Percentiles rank a stretch among this genome's conserved stretches.
phyloP scores from a whole-genome alignment of 2,329 filamentous ascomycete species.

The Paecilomyces dactylethromorphus region DNA sequence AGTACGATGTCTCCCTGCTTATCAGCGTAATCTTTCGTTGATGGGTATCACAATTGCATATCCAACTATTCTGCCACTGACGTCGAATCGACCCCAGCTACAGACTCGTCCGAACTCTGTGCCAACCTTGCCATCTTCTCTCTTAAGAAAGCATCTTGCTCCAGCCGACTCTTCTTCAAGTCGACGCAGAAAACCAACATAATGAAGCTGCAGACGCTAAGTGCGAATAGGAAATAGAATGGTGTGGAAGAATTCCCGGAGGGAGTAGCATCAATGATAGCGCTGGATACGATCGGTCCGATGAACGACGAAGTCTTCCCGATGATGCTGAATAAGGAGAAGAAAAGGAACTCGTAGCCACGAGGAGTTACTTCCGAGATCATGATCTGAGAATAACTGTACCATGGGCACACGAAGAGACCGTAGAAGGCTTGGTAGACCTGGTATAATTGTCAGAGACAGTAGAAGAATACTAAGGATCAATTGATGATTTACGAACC shows the following conservation, averaged over 20 bases:
- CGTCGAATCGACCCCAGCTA: neutral
- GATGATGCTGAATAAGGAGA: slow-evolving; percentile 61
- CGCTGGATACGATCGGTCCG: slow-evolving; percentile 60
- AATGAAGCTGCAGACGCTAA: slow-evolving; percentile 50
- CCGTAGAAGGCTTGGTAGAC: slow-evolving; percentile 54
- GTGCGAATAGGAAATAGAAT: slow-evolving; percentile 59
- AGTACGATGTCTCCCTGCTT: neutral
- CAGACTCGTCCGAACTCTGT: neutral
- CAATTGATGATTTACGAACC: slow-evolving; percentile 17
- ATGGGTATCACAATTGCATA: neutral
- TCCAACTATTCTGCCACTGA: neutral
- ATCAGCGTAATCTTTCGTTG: neutral
- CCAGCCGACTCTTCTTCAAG: slow-evolving; percentile 52
- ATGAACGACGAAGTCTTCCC: slow-evolving; percentile 64
- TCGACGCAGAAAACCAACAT: slow-evolving; percentile 53
- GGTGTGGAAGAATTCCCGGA: slow-evolving; percentile 52
- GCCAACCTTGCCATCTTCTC: slow-evolving; percentile 17
- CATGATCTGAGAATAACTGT: slow-evolving; percentile 65
- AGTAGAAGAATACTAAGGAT: neutral
- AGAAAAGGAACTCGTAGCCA: slow-evolving; percentile 65
- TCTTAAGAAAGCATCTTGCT: slow-evolving; percentile 52
- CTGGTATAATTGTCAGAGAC: slow-evolving; percentile 6
- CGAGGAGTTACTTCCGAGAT: slow-evolving; percentile 63
- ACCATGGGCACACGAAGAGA: slow-evolving; percentile 63
- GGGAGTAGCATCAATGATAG: slow-evolving; percentile 59